Evolutionary conservation across 176 grass and related monocot genomes (phyloP).

Genomic region (Microstegium vimineum): DNA sequence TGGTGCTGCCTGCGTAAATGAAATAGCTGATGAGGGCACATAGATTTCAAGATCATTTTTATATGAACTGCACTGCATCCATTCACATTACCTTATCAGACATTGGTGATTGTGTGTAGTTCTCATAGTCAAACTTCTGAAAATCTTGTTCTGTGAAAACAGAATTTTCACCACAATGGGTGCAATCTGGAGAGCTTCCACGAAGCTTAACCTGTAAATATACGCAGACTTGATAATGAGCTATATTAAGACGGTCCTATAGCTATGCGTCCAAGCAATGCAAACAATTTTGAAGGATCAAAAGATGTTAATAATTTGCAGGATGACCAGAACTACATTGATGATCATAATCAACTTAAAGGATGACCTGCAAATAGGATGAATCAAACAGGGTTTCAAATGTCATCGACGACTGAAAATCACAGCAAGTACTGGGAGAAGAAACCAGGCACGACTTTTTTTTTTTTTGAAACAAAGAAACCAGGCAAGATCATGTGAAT

Average conservation of each 20-base stretch:
- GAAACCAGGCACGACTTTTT: not conserved
- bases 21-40: not conserved
- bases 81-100: conserved; percentile 66
- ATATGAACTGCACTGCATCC: not conserved
- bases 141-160: conserved; percentile 58
- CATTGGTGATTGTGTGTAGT: conserved; percentile 83
- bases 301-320: not conserved
- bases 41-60: not conserved
- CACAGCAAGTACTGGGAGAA: not conserved
- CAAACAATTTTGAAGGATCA: not conserved
- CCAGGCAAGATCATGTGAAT: not conserved
- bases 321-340: not conserved
- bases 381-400: not conserved
- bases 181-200: conserved; percentile 63
- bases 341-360: not conserved
- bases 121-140: conserved; percentile 86
- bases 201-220: conserved; percentile 73
- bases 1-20: conserved; percentile 42
- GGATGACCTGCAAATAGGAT: not conserved
- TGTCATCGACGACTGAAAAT: not conserved
- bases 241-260: not conserved
- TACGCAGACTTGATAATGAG: conserved; percentile 4
- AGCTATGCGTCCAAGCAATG: not conserved
- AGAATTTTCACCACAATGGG: conserved; percentile 62
- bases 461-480: no score